These are phyloP conservation scores for Guillardia theta DNA, from an alignment of 78 protist species.

Conservation along the genomic window DNA sequence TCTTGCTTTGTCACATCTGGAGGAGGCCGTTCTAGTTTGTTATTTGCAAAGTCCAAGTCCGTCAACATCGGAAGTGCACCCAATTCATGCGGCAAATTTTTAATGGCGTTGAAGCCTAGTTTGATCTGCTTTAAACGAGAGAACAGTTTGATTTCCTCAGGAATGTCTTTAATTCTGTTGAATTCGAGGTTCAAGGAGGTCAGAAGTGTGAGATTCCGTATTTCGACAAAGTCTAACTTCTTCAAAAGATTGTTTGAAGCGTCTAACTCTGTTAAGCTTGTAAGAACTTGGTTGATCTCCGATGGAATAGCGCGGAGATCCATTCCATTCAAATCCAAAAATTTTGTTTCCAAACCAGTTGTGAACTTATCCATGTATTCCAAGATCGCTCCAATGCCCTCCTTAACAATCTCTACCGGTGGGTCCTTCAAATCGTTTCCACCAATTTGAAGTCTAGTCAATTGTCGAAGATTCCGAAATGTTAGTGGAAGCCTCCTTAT, in stretches of 20 bases:
- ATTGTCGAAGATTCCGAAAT: neutral
- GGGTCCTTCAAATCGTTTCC: conserved; percentile 35
- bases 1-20: neutral
- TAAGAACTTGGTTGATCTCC: conserved; percentile 6
- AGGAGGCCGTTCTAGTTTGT: conserved; percentile 20
- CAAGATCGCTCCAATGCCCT: conserved; percentile 14
- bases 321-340: conserved; percentile 1
- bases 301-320: neutral
- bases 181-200: conserved; percentile 20
- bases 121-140: neutral
- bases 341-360: neutral
- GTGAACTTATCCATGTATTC: conserved; percentile 20
- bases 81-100: neutral
- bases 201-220: conserved; percentile 7
- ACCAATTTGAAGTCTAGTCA: neutral
- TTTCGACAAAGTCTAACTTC: neutral
- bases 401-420: neutral
- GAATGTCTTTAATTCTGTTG: neutral
- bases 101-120: neutral
- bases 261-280: neutral
- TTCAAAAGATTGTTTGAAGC: neutral
- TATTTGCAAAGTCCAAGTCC: neutral
- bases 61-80: conserved; percentile 23
- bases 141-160: neutral
- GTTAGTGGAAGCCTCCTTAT: neutral